Base-by-base conservation (phyloP, 176 grass and related monocot genomes). In the Triticum dicoccoides region DNA sequence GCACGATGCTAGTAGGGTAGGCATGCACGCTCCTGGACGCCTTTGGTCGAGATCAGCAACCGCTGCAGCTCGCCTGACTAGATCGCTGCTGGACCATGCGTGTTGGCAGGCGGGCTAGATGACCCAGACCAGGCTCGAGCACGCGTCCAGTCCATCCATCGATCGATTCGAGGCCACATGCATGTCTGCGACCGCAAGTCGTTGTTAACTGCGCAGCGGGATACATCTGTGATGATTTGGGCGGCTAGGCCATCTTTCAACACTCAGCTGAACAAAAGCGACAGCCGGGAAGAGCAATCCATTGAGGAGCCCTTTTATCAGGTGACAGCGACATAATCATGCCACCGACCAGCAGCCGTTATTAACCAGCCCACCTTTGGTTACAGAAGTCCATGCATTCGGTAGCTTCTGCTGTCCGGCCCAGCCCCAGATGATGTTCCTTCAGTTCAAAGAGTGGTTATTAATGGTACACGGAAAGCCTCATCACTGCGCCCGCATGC, bases 261-360 rank as follows among this genome's bases (percentile, higher is more conserved):
- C 37, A 76, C 13, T 76, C 73, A 10, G 63, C 8, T 33, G 44
- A 47, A 21, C 23, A 73, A 73, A 83, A 83, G 68, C 12, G 4
- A 72, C 12, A 5, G 61, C 11, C n/a, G 20, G 9, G 20, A 27
- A 15, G 35, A 20, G 9, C 23, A 25, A 24, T 82, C 65, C 14
- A 84, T 32, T 7, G 37, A 38, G 37, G 41, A 83, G 69, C 8
- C 52, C 13, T 51, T 84, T 84, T 64, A 75, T 84, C 54, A 47
- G 70, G 56, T 64, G 69, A 75, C 70, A 23, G 56, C 56, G 38
- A 75, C 70, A 84, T 63, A 47, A 84, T 84, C 56, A 84, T 84
- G 1, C 23, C 37, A 25, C 37, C 24, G 69, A 29, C 54, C 69
- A 73, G 35, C 54, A 23, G 56, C 82, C 38, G 82, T 38, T 75